Base-by-base conservation (phyloP, 129 eudicot species). In the Cynara cardunculus region DNA sequence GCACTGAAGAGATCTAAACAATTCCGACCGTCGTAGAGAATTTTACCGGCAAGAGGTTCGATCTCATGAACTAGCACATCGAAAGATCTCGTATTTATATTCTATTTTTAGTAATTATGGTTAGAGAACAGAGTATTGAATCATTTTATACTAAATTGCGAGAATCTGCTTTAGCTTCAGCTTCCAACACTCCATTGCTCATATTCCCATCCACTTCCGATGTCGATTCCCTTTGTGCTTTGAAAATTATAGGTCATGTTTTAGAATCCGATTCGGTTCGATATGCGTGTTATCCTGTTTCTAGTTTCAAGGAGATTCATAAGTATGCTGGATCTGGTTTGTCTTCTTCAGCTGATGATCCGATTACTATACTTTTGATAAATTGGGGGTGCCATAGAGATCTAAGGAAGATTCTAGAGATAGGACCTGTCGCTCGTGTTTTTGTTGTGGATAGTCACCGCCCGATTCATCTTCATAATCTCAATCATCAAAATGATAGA, bases 321-420 rank as follows among this genome's bases (percentile, higher is more conserved):
- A 90, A 86, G 80, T 95, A 86, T 76, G 87, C 92, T 1, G 96
- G 91, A 32, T 83, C 92, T 77, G 49, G 85, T 79, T 78, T 89
- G 83, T 59, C 80, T 25, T 80, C 88, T 25, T 39, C 80, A 0
- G 14, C 87, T 16, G 97, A 82, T 80, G 90, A 83, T 31, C 91
- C 92, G 21, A 53, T 95, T 59, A 92, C 99, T 0, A 84, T 95
- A 84, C 84, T 95, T 65, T 32, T 95, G 78, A 89, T 95, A 3
- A 95, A 95, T 85, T 95, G 99, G 99, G 99, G 99, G 56, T 92
- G 94, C 26, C 99, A 95, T 79, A 84, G 97, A 87, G 99, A 95
- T 87, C 81, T 95, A 1, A 85, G 88, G 81, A 86, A 82, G 80
- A 78, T 88, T 67, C 77, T 96, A 27, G 85, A 87, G 7, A 44